Percentiles rank a stretch among this genome's conserved stretches.
Evolutionary conservation across 768 basidiomycete genomes (phyloP).

Genomic region (Tulasnella calospora): DNA sequence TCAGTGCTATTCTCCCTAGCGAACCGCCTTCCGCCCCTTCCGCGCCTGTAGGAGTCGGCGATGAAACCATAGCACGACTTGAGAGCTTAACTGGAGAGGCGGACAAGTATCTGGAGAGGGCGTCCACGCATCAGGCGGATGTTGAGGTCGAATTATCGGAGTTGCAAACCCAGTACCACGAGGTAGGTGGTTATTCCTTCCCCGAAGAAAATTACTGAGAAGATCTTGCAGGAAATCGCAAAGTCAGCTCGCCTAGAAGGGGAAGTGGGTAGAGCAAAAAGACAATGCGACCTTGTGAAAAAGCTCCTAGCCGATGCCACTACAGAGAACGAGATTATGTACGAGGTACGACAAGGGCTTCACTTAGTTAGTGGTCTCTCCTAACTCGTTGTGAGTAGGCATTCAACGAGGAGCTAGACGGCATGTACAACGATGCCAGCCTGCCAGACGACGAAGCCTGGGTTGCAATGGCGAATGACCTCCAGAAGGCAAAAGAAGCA

Average conservation of each 20-base stretch:
- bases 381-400: slow-evolving; percentile 46
- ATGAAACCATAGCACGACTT: slow-evolving; percentile 38
- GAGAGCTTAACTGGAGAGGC: slow-evolving; percentile 54
- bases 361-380: not conserved
- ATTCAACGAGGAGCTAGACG: slow-evolving; percentile 90
- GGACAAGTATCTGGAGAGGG: slow-evolving; percentile 65
- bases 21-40: slow-evolving; percentile 31
- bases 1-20: slow-evolving; percentile 38
- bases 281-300: slow-evolving; percentile 76
- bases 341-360: slow-evolving; percentile 54
- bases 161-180: not conserved
- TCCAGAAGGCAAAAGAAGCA: slow-evolving; percentile 67
- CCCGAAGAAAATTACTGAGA: not conserved
- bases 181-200: not conserved
- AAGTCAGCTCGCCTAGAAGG: slow-evolving; percentile 59
- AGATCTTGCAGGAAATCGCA: slow-evolving; percentile 45
- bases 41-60: slow-evolving; percentile 38
- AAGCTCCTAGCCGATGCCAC: slow-evolving; percentile 70
- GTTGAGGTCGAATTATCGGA: not conserved
- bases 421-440: slow-evolving; percentile 80
- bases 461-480: slow-evolving; percentile 66
- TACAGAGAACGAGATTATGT: slow-evolving; percentile 88
- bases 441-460: slow-evolving; percentile 82
- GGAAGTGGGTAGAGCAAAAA: slow-evolving; percentile 64
- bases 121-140: not conserved